phyloP scores from a whole-genome alignment of 352 stramenopile genomes.

The Phytophthora sp. region DNA sequence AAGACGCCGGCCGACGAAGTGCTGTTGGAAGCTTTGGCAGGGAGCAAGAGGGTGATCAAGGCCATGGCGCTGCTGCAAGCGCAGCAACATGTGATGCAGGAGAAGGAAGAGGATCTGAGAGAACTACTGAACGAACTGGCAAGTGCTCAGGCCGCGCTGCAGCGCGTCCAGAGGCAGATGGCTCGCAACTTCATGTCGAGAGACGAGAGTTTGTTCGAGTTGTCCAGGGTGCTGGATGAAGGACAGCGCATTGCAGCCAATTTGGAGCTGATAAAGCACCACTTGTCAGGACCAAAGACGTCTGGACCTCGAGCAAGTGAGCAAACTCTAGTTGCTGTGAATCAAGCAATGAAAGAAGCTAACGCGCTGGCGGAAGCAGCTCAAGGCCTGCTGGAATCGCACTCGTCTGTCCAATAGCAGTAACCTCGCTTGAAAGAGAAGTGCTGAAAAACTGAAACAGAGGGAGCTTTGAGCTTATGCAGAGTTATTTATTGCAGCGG shows the following conservation, averaged over 20 bases:
- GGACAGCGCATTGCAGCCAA: conserved; percentile 44
- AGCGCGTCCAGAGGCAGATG: conserved; percentile 51
- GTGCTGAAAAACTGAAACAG: too few relatives aligned
- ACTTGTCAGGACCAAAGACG: conserved; percentile 35
- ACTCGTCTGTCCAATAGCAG: conserved; percentile 23
- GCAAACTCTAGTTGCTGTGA: conserved; percentile 33
- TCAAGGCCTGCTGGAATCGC: conserved; percentile 36
- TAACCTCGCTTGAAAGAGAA: background rate
- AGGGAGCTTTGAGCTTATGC: background rate
- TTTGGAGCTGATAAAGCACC: conserved; percentile 53
- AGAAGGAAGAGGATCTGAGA: conserved; percentile 71
- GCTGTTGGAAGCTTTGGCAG: conserved; percentile 22
- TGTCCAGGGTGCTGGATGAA: conserved; percentile 50
- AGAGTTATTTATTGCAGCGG: conserved; percentile 16
- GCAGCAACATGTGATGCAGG: conserved; percentile 62
- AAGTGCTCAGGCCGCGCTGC: conserved; percentile 33
- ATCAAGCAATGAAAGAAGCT: conserved; percentile 35
- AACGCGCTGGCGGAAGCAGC: conserved; percentile 21
- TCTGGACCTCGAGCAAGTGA: conserved; percentile 12
- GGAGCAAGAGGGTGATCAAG: conserved; percentile 48
- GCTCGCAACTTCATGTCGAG: conserved; percentile 52
- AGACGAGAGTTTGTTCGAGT: conserved; percentile 57
- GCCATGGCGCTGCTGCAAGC: conserved; percentile 73
- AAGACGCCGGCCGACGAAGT: conserved; percentile 56
- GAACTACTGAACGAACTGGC: conserved; percentile 70